phyloP scores from a whole-genome alignment of 306 rosid genomes.

The Trifolium subterraneum region DNA sequence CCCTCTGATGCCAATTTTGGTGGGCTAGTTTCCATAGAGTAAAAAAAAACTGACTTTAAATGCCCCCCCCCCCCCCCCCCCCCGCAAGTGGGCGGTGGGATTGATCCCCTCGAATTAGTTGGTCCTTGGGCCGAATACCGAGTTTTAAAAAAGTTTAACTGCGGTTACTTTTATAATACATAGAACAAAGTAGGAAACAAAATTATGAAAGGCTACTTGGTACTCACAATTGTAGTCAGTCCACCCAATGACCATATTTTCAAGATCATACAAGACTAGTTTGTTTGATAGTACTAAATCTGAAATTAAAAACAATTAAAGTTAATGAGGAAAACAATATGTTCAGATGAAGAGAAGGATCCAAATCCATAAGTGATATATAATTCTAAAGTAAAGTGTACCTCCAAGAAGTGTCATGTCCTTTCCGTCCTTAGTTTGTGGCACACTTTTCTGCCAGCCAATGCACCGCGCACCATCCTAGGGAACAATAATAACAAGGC shows the following conservation, averaged over 20 bases:
- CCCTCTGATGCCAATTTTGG: no score
- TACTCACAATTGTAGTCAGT: constrained; percentile 80
- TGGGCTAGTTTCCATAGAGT: no score
- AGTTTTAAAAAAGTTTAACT: no score
- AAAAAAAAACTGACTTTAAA: no score
- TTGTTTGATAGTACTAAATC: constrained; percentile 83
- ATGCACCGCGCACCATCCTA: constrained; percentile 61
- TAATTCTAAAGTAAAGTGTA: constrained; percentile 38
- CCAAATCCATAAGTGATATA: constrained; percentile 15
- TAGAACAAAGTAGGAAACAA: constrained; percentile 16
- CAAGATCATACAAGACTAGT: constrained; percentile 74
- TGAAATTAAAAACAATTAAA: constrained; percentile 50
- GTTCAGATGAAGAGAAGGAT: neutral
- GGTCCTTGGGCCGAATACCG: no score
- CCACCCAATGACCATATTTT: constrained; percentile 76
- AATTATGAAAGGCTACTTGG: constrained; percentile 30
- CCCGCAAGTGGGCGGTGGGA: no score
- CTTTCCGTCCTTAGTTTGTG: constrained; percentile 61
- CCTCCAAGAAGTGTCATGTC: constrained; percentile 84
- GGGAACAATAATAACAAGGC: constrained; percentile 35
- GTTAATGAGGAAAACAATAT: neutral
- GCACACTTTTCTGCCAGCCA: constrained; percentile 68
- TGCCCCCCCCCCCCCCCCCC: no score
- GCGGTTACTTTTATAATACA: constrained; percentile 17
- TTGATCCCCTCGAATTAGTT: no score